Percentiles rank a stretch among this genome's conserved stretches.
These are phyloP conservation scores for Zarea fungicola DNA, from an alignment of 2,329 filamentous ascomycete species.

Conservation along the genomic window DNA sequence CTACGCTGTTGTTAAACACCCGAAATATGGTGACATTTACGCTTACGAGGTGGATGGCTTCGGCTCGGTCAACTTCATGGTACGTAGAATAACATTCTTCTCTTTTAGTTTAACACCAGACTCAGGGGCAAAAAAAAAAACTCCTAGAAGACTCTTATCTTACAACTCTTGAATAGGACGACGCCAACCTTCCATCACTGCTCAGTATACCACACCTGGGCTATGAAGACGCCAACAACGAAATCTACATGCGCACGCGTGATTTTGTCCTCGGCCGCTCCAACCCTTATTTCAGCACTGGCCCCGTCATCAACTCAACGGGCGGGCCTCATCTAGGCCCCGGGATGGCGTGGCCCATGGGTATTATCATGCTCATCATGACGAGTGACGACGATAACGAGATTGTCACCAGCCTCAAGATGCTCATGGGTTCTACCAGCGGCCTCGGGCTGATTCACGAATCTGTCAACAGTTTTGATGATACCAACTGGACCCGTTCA, in stretches of 20 bases:
- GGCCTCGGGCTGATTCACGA: constrained; percentile 77
- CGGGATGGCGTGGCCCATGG: constrained; percentile 83
- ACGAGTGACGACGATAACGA: constrained; percentile 71
- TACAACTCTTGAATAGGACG: constrained; percentile 35
- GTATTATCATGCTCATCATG: constrained; percentile 70
- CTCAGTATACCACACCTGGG: constrained; percentile 57
- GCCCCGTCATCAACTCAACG: constrained; percentile 45
- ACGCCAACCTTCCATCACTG: constrained; percentile 58
- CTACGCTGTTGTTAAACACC: constrained; percentile 60
- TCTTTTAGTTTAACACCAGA: not conserved
- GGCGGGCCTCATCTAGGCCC: constrained; percentile 53
- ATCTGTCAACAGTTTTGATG: constrained; percentile 32
- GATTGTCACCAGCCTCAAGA: constrained; percentile 59
- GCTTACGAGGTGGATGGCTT: constrained; percentile 68
- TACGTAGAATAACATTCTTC: no score
- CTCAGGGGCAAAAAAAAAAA: not conserved
- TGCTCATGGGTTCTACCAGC: constrained; percentile 64
- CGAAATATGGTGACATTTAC: constrained; percentile 59
- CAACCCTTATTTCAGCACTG: constrained; percentile 67
- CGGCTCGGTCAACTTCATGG: constrained; percentile 55
- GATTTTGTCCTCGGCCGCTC: constrained; percentile 65
- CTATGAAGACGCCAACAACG: constrained; percentile 52
- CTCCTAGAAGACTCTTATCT: not conserved
- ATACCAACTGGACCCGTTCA: constrained; percentile 29
- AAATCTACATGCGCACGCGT: constrained; percentile 67